Base-by-base conservation (phyloP, 768 basidiomycete species). In the Pulveroboletus sp. region DNA sequence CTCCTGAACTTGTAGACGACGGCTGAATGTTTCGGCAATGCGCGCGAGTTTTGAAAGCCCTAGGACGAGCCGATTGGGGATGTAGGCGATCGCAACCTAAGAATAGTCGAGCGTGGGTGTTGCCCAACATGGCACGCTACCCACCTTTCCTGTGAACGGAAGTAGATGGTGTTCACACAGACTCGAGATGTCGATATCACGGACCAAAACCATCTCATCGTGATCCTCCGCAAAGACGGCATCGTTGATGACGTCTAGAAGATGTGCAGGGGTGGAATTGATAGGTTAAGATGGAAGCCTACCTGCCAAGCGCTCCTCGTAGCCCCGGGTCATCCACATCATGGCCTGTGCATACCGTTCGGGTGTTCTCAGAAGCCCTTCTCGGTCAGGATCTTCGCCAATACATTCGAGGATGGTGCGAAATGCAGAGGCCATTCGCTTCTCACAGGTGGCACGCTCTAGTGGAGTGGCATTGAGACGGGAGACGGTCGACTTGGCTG, bases 301-400 rank as follows among this genome's bases (percentile, higher is more conserved):
- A 93, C 93, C 91, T 71, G 85, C 82, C 57, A 99, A 72, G 57
- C 91, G 82, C 67, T 98, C 94, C 67, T 98, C 96, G 70, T 99
- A 99, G 9, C 96, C 96, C 65, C 87, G 84, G 31, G 96, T 98
- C 94, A 98, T 96, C 93, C 93, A 98, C 77, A 99, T 81, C 47
- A 99, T 75, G 26, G 96, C 93, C 71, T 98, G 90, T 21, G 94
- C 93, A 69, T 96, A 99, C 35, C 96, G 80, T 58, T 94, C 90
- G 24, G 96, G 96, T 2, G 96, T 99, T 62, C 84, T 82, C 46
- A 86, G 72, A 18, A 99, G 76, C 15, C 96, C 96, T 65, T 98
- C 95, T 32, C 96, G 80, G 67, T 91, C 83, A 6, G 96, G 96
- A 72, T 98, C 96, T 71, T 99, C 96, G 50, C 96, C 96, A 54